Evolutionary conservation across 805 yeast species (phyloP).

Genomic region (Kregervanrija pseudodelftensis): DNA sequence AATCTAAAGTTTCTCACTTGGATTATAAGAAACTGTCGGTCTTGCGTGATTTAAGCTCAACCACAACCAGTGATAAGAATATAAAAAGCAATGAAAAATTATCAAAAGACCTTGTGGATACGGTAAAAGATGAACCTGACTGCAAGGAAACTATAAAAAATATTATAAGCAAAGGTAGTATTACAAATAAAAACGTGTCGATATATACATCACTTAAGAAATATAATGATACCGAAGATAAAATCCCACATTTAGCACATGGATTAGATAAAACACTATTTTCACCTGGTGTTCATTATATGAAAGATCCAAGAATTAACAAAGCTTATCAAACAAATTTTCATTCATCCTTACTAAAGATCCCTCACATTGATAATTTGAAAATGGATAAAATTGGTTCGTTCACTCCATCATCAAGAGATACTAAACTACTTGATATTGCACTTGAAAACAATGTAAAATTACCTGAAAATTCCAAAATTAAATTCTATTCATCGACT

Average conservation of each 20-base stretch:
- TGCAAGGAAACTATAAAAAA: too few species aligned
- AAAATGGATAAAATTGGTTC: constrained; percentile 47
- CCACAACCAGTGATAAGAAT: too few species aligned
- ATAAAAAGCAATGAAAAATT: too few species aligned
- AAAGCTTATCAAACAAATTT: constrained; percentile 48
- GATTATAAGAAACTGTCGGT: too few species aligned
- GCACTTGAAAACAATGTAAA: constrained; percentile 29
- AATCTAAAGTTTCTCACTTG: too few species aligned
- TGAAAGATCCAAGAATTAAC: constrained; percentile 72
- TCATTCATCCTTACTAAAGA: constrained; percentile 47
- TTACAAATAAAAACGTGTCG: background rate
- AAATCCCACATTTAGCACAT: constrained; percentile 55
- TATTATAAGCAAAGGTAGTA: too few species aligned
- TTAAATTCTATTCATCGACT: constrained; percentile 67
- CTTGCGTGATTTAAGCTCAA: too few species aligned
- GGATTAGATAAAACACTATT: constrained; percentile 65
- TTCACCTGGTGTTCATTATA: constrained; percentile 73
- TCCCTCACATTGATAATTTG: constrained; percentile 60
- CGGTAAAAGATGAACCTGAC: background rate
- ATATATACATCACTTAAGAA: constrained; percentile 16
- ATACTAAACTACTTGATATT: constrained; percentile 40
- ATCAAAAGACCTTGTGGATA: too few species aligned
- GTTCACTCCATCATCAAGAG: constrained; percentile 66
- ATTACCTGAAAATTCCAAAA: constrained; percentile 1
- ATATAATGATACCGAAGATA: constrained; percentile 7